A percentile compares a stretch with the other conserved stretches of the same genome.
These are phyloP conservation scores for Begonia loranthoides DNA, from an alignment of 306 rosid genomes.

Conservation along the genomic window DNA sequence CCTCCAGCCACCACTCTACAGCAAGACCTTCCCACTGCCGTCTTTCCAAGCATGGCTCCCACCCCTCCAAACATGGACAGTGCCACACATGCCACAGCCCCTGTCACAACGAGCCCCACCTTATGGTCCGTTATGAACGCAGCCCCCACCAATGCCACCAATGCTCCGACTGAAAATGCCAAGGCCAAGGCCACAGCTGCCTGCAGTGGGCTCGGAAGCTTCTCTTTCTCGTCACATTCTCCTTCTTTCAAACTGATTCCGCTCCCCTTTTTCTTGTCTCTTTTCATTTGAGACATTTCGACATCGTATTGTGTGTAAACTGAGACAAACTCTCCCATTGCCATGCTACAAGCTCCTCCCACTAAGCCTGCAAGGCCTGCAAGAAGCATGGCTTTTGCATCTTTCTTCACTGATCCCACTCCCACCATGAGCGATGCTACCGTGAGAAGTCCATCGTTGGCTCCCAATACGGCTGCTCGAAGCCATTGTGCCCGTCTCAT, in stretches of 20 bases:
- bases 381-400: constrained; percentile 10
- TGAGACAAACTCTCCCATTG: constrained; percentile 9
- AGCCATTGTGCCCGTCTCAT: constrained; percentile 9
- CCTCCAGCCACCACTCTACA: constrained; percentile 9
- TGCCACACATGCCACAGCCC: constrained; percentile 4
- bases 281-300: constrained; percentile 5
- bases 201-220: constrained; percentile 8
- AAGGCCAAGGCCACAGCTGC: constrained; percentile 5
- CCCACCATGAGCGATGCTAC: constrained; percentile 14
- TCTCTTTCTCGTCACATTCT: background rate
- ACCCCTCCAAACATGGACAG: constrained; percentile 6
- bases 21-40: constrained; percentile 2
- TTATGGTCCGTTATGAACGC: constrained; percentile 7
- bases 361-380: constrained; percentile 6
- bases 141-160: constrained; percentile 5
- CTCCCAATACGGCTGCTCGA: constrained; percentile 9
- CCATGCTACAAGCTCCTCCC: constrained; percentile 12
- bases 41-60: constrained; percentile 6
- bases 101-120: constrained; percentile 4
- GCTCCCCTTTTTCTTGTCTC: background rate
- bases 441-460: constrained; percentile 11
- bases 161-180: constrained; percentile 9
- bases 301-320: constrained; percentile 9
- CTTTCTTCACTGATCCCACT: constrained; percentile 6
- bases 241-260: background rate